Base-by-base conservation (phyloP, 176 grass and related monocot species). In the Otatea glauca region DNA sequence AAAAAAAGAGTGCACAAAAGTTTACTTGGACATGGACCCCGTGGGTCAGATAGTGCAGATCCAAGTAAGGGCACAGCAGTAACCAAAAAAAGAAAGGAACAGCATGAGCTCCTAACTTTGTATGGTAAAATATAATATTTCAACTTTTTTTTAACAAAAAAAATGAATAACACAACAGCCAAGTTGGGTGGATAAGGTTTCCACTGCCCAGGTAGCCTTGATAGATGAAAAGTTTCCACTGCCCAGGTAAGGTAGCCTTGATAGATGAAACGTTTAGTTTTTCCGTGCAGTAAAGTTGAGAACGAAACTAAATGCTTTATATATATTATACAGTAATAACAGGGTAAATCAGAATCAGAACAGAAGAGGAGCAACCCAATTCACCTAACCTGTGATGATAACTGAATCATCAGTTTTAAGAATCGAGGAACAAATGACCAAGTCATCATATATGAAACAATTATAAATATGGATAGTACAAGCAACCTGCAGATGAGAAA, bases 341-440 rank as follows among this genome's bases (percentile, higher is more conserved):
- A 65, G 24, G 24, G 41, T 34, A 82, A 77, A 43, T 35, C 68
- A 64, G 18, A n/a, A 27, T 44, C 18, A 17, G 68, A 89, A 74
- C 5, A 87, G 45, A 87, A 64, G 76, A 72, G 65, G n/a, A 85
- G 23, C 18, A 79, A 55, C 32, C 63, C 38, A 37, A 63, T 78
- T 87, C 71, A 42, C 79, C 97, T 88, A 78, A 96, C 97, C 92
- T 99, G 97, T 59, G 97, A 99, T 79, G 97, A 99, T 74, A 99
- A 89, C 81, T 94, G 93, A 78, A 89, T 86, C 97, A 99, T 99
- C 63, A 99, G 91, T 86, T 99, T 99, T 39, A 99, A 91, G 83
- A 99, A 99, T 48, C 92, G 90, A 80, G 97, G 97, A 91, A 99
- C 84, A 76, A 99, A 89, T 35, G 91, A 99, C 97, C 97, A 99